Evolutionary conservation across 2,329 filamentous ascomycete genomes (phyloP), one percentile per base, ranked within the genome.

Genomic region (Pseudopithomyces chartarum): DNA sequence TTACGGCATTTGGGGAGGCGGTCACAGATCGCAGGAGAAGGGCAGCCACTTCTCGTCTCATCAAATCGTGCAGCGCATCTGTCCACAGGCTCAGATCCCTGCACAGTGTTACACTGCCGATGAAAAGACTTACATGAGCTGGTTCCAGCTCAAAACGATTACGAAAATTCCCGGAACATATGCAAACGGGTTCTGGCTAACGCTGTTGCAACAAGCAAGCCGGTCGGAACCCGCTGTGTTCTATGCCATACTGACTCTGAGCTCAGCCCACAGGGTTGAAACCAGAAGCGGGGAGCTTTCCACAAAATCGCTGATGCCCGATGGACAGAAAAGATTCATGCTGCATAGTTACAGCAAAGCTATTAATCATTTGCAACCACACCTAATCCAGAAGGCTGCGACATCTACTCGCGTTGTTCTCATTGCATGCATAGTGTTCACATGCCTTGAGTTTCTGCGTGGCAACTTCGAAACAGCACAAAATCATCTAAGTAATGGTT

Each of bases 1-100:
- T n/a, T 80, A 80, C 56, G 81, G 75, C 60, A 70, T 80, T 50
- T 76, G 75, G 75, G 73, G 74, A 33, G 73, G 75, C 1, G 71
- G 68, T 2, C 70, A 73, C 3, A 71, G 62, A 54, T 52, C 7
- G 52, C 50, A 26, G 53, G 53, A 19, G 15, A 34, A 15, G 19
- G 22, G 48, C 15, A 44, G 6, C 10, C 15, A 36, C 13, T 6
- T 39, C 17, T 17, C 38, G 40, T 32, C 12, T 12, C 49, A 39
- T 40, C 22, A 15, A 22, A 19, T 15, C 22, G 12, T 46, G 6
- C 39, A 34, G 13, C 43, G 19, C 32, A 3, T n/a, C 47, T 19
- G 5, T 59, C 55, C 36, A 58, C 58, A 32, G 55, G 32, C n/a
- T 11, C 12, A 22, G 12, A 22, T 39, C 8, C 46, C 46, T 29